Evolutionary conservation across 2,329 filamentous ascomycete genomes (phyloP), one percentile per base, ranked within the genome.

Genomic region (Cytospora mali): DNA sequence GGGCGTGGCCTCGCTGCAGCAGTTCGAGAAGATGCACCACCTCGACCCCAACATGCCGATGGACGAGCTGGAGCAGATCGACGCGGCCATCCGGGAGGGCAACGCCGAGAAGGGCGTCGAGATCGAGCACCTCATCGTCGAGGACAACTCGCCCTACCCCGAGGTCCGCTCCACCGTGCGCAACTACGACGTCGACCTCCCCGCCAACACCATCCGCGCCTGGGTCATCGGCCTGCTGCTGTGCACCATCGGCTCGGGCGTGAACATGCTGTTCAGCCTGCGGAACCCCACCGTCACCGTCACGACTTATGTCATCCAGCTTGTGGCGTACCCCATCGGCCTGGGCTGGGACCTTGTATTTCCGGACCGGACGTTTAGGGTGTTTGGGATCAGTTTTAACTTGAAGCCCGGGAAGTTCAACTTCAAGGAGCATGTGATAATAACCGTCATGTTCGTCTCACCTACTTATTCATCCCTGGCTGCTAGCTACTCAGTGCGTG

Each of bases 71-170:
- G 83, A 85, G 65, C 83, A 86, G 72, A 79, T 89, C 65, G 84
- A 88, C 63, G 79, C 82, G 51, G 85, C 81, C 29, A 78, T 87
- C 52, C 75, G 80, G 49, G 80, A 80, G 2, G 78, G 80, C 63
- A 83, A 86, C 72, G 77, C 80, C 66, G 83, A 82, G 68, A 82
- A 84, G 71, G 83, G 83, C 60, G 74, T 83, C 55, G 80, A 81
- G 64, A 80, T 88, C 67, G 83, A 87, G 68, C 80, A 83, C 68
- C 82, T 84, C 53, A 74, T 84, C 62, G 78, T 87, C 69, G 80
- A 88, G 70, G 85, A 89, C 62, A 86, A 89, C 72, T 89, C 86
- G 54, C 87, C 87, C 2, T 89, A 89, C 69, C 84, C 85, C 42
- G 86, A 89, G 75, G 87, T 89, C 60, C 84, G 87, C 68, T 84